Base-by-base conservation (phyloP, 2,329 filamentous ascomycete species). In the Mycosphaerella arachidis region DNA sequence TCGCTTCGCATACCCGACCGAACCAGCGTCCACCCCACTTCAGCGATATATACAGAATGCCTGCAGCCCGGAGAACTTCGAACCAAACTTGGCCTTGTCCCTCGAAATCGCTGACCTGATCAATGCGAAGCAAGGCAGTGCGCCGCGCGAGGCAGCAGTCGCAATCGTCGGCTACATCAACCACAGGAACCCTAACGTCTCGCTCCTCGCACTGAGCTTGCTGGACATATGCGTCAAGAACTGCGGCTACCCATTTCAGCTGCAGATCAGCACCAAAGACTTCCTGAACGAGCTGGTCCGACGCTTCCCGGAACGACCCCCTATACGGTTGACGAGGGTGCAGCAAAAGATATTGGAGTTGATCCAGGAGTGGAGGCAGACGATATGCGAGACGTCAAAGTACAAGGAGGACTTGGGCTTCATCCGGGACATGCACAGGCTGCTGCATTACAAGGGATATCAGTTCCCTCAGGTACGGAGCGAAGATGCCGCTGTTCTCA, bases 191-290 rank as follows among this genome's bases (percentile, higher is more conserved):
- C 90, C 92, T 62, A 97, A 96, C 76, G 91, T 99, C 67, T 89
- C 92, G 62, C 81, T 99, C 67, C 84, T 97, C 60, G 93, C 94
- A 61, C 83, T 97, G 72, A 87, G 82, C 70, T 85, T 99, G 67
- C 90, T 99, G 73, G 94, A 99, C 75, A 97, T 97, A 65, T 97
- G 94, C 77, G 94, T 97, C 77, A 99, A 99, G 82, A 99, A 99
- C 79, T 99, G 94, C 82, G 94, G 94, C 70, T 99, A 99, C 74
- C 92, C 94, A 1, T 99, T 99, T 77, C 94, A 99, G 73, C 86
- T 99, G 60, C 94, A 99, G 77, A 97, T 99, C 73, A 92, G 90
- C 76, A 97, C 94, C 67, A 99, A 99, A 76, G 94, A 99, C 72
- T 99, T 99, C 70, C 86, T 99, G 70, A 99, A 99, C 78, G 94